A percentile compares a stretch with the other conserved stretches of the same genome.
Evolutionary conservation across 2,329 filamentous ascomycete genomes (phyloP).

Genomic region (Hymenoscyphus infarciens): DNA sequence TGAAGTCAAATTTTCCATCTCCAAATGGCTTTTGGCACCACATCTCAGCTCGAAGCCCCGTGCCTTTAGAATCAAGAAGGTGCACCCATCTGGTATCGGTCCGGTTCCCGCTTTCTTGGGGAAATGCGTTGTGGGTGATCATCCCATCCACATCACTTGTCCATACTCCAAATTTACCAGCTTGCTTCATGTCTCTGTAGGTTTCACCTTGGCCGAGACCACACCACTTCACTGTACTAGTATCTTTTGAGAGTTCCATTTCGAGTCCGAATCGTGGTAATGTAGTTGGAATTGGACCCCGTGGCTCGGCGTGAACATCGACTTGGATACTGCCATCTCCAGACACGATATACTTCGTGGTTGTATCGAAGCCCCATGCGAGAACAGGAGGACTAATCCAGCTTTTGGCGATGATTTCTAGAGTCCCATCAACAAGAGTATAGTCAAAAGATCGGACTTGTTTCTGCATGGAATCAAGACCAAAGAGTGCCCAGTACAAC

Average conservation of each 20-base stretch:
- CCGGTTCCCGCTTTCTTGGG: slow-evolving; percentile 65
- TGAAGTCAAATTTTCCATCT: slow-evolving; percentile 42
- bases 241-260: slow-evolving; percentile 46
- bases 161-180: slow-evolving; percentile 55
- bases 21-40: slow-evolving; percentile 21
- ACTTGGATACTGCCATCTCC: slow-evolving; percentile 44
- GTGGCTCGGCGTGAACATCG: slow-evolving; percentile 44
- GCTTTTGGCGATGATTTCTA: slow-evolving; percentile 8
- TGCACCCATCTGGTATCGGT: slow-evolving; percentile 57
- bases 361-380: slow-evolving; percentile 12
- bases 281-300: slow-evolving; percentile 48
- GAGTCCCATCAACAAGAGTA: slow-evolving; percentile 5
- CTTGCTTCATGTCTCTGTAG: slow-evolving; percentile 64
- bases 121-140: slow-evolving; percentile 60
- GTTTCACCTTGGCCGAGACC: slow-evolving; percentile 64
- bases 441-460: slow-evolving; percentile 8
- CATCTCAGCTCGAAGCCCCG: slow-evolving; percentile 12
- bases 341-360: slow-evolving; percentile 47
- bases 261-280: slow-evolving; percentile 62
- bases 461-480: slow-evolving; percentile 11
- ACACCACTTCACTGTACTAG: slow-evolving; percentile 55
- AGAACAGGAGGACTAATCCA: slow-evolving; percentile 12
- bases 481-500: slow-evolving; percentile 10
- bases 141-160: slow-evolving; percentile 46
- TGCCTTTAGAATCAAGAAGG: slow-evolving; percentile 34